phyloP scores from a whole-genome alignment of 2,329 filamentous ascomycete species.

The Talaromyces sp. region DNA sequence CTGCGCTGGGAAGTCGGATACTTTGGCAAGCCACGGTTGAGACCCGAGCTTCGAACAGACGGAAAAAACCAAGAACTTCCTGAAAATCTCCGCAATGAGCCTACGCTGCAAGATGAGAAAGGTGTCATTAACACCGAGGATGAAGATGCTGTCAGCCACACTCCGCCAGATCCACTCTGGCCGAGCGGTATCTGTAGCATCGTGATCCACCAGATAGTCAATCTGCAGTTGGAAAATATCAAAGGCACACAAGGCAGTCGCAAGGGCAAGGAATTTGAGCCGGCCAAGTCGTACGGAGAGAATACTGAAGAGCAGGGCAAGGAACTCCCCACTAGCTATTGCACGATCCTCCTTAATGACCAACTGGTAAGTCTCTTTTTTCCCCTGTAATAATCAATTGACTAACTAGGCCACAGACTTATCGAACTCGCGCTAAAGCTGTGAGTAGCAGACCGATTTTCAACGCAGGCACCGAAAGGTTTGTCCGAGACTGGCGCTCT shows the following conservation, averaged over 20 bases:
- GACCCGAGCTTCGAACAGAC: slow-evolving; percentile 76
- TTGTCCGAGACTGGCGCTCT: slow-evolving; percentile 89
- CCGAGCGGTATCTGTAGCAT: slow-evolving; percentile 83
- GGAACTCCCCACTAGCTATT: slow-evolving; percentile 83
- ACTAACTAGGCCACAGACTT: slow-evolving; percentile 47
- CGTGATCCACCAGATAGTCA: slow-evolving; percentile 90
- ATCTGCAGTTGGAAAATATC: slow-evolving; percentile 84
- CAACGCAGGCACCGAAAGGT: slow-evolving; percentile 91
- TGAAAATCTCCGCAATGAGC: slow-evolving; percentile 64
- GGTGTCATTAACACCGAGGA: slow-evolving; percentile 65
- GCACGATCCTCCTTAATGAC: slow-evolving; percentile 86
- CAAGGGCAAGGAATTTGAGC: slow-evolving; percentile 82
- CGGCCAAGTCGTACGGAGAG: slow-evolving; percentile 78
- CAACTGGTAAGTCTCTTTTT: slow-evolving; percentile 53
- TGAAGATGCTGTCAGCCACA: slow-evolving; percentile 82
- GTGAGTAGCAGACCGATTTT: slow-evolving; percentile 94
- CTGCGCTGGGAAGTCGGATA: slow-evolving; percentile 95
- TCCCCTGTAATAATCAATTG: neutral
- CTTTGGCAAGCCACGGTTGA: slow-evolving; percentile 85
- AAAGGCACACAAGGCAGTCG: slow-evolving; percentile 77
- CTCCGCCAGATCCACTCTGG: slow-evolving; percentile 93
- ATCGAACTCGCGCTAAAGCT: slow-evolving; percentile 91
- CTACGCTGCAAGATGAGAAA: slow-evolving; percentile 82
- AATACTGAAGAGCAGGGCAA: slow-evolving; percentile 77
- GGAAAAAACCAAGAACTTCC: slow-evolving; percentile 77